Evolutionary conservation across 2,329 filamentous ascomycete species (phyloP), one percentile per base, ranked within the genome.

Genomic region (Aspergillus versicolor): DNA sequence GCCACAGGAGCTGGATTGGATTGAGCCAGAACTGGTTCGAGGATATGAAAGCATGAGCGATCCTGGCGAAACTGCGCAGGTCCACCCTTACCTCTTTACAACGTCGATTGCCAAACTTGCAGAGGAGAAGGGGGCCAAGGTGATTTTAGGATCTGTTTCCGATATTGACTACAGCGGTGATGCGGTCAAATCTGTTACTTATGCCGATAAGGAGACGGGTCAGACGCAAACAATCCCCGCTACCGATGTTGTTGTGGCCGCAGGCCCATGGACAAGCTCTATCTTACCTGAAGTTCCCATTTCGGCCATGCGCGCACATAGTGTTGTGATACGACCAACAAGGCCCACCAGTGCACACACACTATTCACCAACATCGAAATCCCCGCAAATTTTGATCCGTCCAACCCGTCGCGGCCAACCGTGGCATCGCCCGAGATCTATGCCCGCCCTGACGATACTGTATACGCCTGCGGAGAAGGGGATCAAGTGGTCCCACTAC

Each of bases 381-480:
- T 96, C 2, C 90, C 91, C 0, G 70, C 76, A 13, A 82, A 84
- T 59, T 91, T 87, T 70, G 55, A 70, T 59, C 61, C 64, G 71
- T 73, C 57, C 71, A 76, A 77, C 81, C 67, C 76, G 75, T 66
- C 84, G 83, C 74, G 80, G 4, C 64, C 81, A 57, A 82, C 86
- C 27, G 83, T 83, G 17, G 91, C 91, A 12, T 87, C 91, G 24
- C 94, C 94, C 0, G 94, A 99, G 73, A 94, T 97, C 61, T 99
- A 99, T 71, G 90, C 94, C 0, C 84, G 94, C 4, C 92, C 92
- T 0, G 89, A 91, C 70, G 84, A 89, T 54, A 92, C 96, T 71
- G 88, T 96, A 11, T 99, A 99, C 73, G 92, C 91, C 0, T 99
- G 94, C 70, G 94, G 92, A 44, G 92, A 97, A 68, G 91, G 91